These are phyloP conservation scores for Serendipita sp. DNA, from an alignment of 768 basidiomycete species.

Conservation along the genomic window DNA sequence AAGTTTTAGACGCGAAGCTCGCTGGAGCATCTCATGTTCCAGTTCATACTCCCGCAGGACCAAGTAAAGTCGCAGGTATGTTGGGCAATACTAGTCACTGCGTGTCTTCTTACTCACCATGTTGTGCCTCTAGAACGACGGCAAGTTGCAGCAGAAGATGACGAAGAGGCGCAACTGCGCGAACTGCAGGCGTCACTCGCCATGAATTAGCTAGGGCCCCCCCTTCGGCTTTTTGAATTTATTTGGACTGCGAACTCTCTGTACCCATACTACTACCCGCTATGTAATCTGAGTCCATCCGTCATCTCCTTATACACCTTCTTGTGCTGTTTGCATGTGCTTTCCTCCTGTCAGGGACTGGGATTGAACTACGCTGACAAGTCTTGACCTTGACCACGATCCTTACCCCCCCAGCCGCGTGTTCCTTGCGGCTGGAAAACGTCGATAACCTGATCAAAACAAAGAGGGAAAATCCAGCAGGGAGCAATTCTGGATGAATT, in stretches of 20 bases:
- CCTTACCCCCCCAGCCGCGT: not conserved
- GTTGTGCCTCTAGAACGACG: constrained; percentile 18
- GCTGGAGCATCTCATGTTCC: not conserved
- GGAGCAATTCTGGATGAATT: constrained; percentile 43
- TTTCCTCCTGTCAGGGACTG: not conserved
- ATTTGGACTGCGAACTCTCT: not conserved
- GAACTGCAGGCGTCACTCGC: constrained; percentile 78
- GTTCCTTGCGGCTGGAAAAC: not conserved
- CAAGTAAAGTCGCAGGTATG: not conserved
- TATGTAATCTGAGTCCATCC: not conserved
- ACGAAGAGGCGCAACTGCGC: constrained; percentile 80
- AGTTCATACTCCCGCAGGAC: not conserved
- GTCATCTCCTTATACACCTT: not conserved
- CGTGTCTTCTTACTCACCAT: not conserved
- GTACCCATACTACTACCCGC: not conserved
- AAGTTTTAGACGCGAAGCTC: not conserved
- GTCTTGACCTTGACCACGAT: not conserved
- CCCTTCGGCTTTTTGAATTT: not conserved
- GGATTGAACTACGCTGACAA: not conserved
- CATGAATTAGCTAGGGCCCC: constrained; percentile 32
- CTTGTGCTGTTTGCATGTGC: too few species aligned
- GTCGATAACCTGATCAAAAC: not conserved
- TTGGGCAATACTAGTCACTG: not conserved
- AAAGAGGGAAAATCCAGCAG: not conserved
- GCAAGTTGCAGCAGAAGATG: constrained; percentile 48